Evolutionary conservation across 192 early-diverging fungal species (phyloP).

Genomic region (Dimargaris verticillata): DNA sequence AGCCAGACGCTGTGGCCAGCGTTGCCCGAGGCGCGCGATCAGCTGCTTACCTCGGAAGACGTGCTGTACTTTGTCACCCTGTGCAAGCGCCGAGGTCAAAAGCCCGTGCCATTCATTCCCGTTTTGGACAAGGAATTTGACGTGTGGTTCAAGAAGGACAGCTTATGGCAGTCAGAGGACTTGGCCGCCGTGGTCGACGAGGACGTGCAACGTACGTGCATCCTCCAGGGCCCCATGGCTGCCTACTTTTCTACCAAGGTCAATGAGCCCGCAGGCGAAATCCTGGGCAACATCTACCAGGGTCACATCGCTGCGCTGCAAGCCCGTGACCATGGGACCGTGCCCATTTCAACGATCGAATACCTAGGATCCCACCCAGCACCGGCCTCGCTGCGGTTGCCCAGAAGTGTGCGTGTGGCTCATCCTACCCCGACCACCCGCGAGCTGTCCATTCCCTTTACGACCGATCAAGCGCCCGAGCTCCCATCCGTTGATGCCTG

Average conservation of each 20-base stretch:
- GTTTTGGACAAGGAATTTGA: conserved; percentile 78
- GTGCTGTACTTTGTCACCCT: conserved; percentile 66
- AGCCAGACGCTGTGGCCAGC: conserved; percentile 41
- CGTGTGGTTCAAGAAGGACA: conserved; percentile 78
- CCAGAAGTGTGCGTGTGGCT: conserved; percentile 23
- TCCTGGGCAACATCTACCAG: conserved; percentile 69
- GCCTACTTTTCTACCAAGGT: conserved; percentile 49
- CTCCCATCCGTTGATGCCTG: conserved; percentile 20
- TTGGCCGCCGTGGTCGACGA: conserved; percentile 65
- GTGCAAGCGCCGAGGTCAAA: conserved; percentile 57
- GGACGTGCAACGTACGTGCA: conserved; percentile 67
- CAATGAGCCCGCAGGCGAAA: conserved; percentile 77
- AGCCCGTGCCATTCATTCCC: conserved; percentile 81
- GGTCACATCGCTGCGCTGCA: conserved; percentile 60
- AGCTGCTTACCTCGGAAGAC: conserved; percentile 71
- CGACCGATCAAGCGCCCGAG: conserved; percentile 17
- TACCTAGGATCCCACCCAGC: conserved; percentile 35
- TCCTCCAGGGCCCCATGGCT: conserved; percentile 81
- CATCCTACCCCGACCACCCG: conserved; percentile 24
- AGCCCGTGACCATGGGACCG: conserved; percentile 46
- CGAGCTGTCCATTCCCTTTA: conserved; percentile 41
- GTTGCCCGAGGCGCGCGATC: conserved; percentile 47
- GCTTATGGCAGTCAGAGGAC: conserved; percentile 78
- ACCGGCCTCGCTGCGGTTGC: conserved; percentile 9
- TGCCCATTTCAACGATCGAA: conserved; percentile 70